A percentile compares a stretch with the other conserved stretches of the same genome.
These are phyloP conservation scores for Epichloe sp. DNA, from an alignment of 2,329 filamentous ascomycete genomes.

Conservation along the genomic window DNA sequence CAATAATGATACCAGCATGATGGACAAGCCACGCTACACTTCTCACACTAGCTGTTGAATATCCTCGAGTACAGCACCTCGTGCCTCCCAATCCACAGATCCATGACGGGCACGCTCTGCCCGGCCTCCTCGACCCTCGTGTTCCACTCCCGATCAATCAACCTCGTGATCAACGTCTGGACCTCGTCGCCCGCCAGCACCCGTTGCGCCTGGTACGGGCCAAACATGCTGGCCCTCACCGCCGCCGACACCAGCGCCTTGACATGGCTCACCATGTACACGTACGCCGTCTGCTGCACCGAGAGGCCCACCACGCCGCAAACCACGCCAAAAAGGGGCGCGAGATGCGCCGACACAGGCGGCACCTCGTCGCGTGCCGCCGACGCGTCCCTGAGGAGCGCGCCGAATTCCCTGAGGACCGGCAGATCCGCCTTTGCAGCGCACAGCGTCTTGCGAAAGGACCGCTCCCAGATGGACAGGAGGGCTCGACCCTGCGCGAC, in stretches of 20 bases:
- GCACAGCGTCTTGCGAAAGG: constrained; percentile 35
- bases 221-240: constrained; percentile 64
- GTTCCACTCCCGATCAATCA: constrained; percentile 48
- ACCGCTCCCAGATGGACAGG: constrained; percentile 63
- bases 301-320: constrained; percentile 47
- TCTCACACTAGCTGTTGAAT: constrained; percentile 55
- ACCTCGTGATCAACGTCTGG: constrained; percentile 40
- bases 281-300: constrained; percentile 52
- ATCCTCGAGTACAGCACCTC: constrained; percentile 76
- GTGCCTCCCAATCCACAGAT: constrained; percentile 72
- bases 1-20: constrained; percentile 18
- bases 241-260: constrained; percentile 66
- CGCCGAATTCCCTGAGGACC: constrained; percentile 23
- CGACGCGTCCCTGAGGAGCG: constrained; percentile 18
- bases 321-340: constrained; percentile 55
- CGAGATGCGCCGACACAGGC: constrained; percentile 48
- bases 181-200: constrained; percentile 51
- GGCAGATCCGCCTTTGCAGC: constrained; percentile 11
- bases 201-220: constrained; percentile 67
- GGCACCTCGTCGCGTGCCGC: constrained; percentile 23
- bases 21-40: background rate
- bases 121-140: constrained; percentile 52
- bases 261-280: constrained; percentile 65
- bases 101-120: constrained; percentile 64
- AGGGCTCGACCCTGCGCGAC: constrained; percentile 65